Conservation (phyloP, 176 grass and related monocot species). For the Eleusine coracana region DNA sequence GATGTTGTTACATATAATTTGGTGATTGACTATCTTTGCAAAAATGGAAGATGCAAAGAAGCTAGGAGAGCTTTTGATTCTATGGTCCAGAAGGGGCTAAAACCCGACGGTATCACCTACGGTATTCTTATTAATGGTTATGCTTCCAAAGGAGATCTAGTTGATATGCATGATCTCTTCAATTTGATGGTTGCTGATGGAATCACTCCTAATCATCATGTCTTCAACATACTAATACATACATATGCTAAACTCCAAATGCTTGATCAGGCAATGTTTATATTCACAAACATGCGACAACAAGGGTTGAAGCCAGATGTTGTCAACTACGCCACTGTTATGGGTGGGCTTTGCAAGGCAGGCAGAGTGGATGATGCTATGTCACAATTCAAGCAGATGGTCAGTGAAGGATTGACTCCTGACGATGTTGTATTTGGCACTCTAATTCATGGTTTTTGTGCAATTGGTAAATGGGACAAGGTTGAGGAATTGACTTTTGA, state of each 20-base stretch:
- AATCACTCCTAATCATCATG: neutral
- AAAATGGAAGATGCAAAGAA: neutral
- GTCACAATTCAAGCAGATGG: conserved; percentile 21
- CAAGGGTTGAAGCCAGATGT: neutral
- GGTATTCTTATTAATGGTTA: neutral
- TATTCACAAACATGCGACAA: conserved; percentile 1
- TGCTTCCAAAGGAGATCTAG: neutral
- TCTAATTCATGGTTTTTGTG: conserved; percentile 19
- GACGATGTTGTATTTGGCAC: conserved; percentile 23
- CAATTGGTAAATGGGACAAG: conserved; percentile 25
- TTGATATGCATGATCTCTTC: neutral
- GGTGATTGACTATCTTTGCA: conserved; percentile 16
- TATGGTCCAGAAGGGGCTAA: neutral
- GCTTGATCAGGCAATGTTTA: conserved; percentile 9
- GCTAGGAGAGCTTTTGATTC: neutral
- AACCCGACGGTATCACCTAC: neutral
- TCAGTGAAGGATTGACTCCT: conserved; percentile 6
- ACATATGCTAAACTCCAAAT: neutral
- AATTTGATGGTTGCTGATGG: neutral
- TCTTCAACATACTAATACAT: conserved; percentile 20
- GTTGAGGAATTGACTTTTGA: conserved; percentile 30
- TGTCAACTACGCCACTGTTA: conserved; percentile 10
- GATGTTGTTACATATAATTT: conserved; percentile 6
- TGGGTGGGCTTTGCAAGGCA: neutral
- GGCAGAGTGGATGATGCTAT: conserved; percentile 29